Conservation (phyloP, 768 basidiomycete genomes). For the Leccinum variicolor region DNA sequence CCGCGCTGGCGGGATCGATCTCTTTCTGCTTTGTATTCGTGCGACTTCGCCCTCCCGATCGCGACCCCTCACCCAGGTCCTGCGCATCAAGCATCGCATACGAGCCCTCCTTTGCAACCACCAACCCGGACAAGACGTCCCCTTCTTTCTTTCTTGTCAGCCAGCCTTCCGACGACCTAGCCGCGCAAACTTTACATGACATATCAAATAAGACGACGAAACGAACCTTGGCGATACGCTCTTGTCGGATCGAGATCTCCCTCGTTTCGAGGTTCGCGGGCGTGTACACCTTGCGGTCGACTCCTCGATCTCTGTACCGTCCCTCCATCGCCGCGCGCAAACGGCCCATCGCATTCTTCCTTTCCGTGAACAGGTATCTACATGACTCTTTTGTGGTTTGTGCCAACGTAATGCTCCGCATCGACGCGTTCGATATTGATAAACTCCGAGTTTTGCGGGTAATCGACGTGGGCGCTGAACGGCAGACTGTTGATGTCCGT, state of each 20-base stretch:
- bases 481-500: slow-evolving; percentile 92
- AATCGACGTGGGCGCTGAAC: slow-evolving; percentile 96
- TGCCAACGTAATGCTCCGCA: slow-evolving; percentile 49
- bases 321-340: slow-evolving; percentile 80
- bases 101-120: slow-evolving; percentile 90
- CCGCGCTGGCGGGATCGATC: too few relatives aligned
- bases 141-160: slow-evolving; percentile 60
- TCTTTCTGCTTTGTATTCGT: too few relatives aligned
- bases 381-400: background rate
- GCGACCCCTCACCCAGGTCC: too few relatives aligned
- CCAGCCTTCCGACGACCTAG: slow-evolving; percentile 87
- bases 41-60: too few relatives aligned
- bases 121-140: slow-evolving; percentile 74
- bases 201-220: background rate
- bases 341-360: slow-evolving; percentile 85
- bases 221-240: slow-evolving; percentile 64
- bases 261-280: slow-evolving; percentile 89
- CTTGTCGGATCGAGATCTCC: slow-evolving; percentile 79
- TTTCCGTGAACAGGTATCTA: slow-evolving; percentile 92
- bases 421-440: slow-evolving; percentile 75
- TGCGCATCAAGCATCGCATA: slow-evolving; percentile 88
- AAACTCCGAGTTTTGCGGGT: slow-evolving; percentile 92
- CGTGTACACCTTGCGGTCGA: slow-evolving; percentile 92
- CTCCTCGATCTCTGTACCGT: slow-evolving; percentile 78
- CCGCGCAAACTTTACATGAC: background rate